Evolutionary conservation across 2,329 filamentous ascomycete genomes (phyloP), one percentile per base, ranked within the genome.

Genomic region (Nemania serpens): DNA sequence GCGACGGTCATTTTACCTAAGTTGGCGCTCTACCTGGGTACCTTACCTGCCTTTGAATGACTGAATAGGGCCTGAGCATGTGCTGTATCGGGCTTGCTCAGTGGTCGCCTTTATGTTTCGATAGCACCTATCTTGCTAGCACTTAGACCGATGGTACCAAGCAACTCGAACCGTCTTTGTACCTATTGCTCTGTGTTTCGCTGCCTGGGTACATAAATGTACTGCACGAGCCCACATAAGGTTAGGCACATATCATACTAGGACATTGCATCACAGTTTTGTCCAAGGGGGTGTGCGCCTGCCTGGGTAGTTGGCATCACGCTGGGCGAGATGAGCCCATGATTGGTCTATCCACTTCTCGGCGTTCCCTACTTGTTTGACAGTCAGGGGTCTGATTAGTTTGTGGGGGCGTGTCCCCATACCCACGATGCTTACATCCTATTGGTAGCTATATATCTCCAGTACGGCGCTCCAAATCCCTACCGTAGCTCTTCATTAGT

Each of bases 1-100:
- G 74, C 74, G 69, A 57, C 58, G 54, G 60, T 56, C 55, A 62
- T 62, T 68, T 66, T 67, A 68, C 61, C 52, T 52, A 18, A 52
- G 54, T 57, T 59, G 55, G 49, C 51, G 41, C 29, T 48, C 50
- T 36, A 10, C 10, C 49, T 7, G 42, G 42, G 25, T 12, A 36
- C 43, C 17, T 11, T 36, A 43, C 29, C 20, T 22, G n/a, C 20
- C 20, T 22, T 25, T 34, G 20, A 48, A 4, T 36, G 34, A 29
- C 53, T 29, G 25, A 25, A 54, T 57, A 41, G 25, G 42, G 18
- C 45, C 42, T 58, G 55, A 25, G 55, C 55, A 48, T 49, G 59
- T 61, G 58, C 59, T 62, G 43, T 54, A 56, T 58, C 48, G 53
- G 58, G 56, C 62, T 13, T 59, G 59, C 62, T 62, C 49, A 64